Evolutionary conservation across 148 eudicot genomes (phyloP).

Genomic region (Camellia japonica): DNA sequence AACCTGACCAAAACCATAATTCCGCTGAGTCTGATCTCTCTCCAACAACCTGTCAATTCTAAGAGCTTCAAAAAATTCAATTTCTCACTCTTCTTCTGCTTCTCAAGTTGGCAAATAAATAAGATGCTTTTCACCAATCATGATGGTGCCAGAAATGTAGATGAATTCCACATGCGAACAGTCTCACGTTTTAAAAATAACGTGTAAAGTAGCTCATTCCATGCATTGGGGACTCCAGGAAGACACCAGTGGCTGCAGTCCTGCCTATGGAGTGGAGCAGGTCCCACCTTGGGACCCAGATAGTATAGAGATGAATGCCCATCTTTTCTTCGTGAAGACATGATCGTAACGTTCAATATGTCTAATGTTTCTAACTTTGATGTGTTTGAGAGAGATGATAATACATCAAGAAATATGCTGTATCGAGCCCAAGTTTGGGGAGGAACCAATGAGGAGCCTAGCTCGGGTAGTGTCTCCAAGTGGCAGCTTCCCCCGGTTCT

Average conservation of each 20-base stretch:
- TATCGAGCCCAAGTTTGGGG: conserved; percentile 56
- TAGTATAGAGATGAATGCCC: conserved; percentile 89
- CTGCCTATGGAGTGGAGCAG: conserved; percentile 65
- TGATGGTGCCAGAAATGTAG: conserved; percentile 6
- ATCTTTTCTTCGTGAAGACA: conserved; percentile 78
- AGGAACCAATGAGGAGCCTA: conserved; percentile 52
- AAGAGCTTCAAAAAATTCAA: not conserved
- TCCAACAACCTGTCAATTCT: too few species aligned
- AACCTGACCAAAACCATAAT: conserved; percentile 3
- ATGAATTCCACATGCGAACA: conserved; percentile 20
- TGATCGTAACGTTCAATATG: conserved; percentile 56
- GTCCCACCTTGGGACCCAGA: conserved; percentile 49
- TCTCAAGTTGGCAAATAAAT: not conserved
- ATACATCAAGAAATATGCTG: conserved; percentile 39
- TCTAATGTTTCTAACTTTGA: conserved; percentile 27
- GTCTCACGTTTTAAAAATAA: conserved; percentile 46
- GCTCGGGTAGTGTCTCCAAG: conserved; percentile 76
- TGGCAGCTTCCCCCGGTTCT: conserved; percentile 80
- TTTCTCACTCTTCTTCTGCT: not conserved
- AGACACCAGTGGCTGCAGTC: conserved; percentile 99
- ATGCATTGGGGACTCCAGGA: conserved; percentile 90
- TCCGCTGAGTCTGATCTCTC: not conserved
- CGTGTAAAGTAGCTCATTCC: conserved; percentile 88
- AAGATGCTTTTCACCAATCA: conserved; percentile 1
- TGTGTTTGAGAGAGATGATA: conserved; percentile 29